Evolutionary conservation across 2,329 filamentous ascomycete genomes (phyloP).

Genomic region (Penicillium sp.): DNA sequence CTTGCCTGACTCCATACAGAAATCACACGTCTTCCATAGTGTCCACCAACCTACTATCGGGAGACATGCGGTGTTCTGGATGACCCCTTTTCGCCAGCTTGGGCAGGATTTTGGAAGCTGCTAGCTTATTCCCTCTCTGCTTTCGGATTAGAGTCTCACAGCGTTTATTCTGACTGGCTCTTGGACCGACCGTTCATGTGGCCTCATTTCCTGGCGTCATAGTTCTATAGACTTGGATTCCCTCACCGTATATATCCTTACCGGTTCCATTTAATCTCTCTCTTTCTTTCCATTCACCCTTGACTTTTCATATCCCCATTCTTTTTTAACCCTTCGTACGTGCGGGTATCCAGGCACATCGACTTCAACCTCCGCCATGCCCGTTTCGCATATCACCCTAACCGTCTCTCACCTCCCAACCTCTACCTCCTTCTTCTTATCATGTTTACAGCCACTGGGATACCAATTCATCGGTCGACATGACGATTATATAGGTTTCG

Average conservation of each 20-base stretch:
- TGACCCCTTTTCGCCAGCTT: constrained; percentile 3
- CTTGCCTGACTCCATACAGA: constrained; percentile 5
- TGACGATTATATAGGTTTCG: constrained; percentile 54
- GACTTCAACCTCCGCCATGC: constrained; percentile 39
- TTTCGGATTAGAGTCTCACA: constrained; percentile 7
- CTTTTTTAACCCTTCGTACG: constrained; percentile 1
- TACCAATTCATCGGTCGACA: constrained; percentile 60
- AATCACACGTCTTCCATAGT: constrained; percentile 2
- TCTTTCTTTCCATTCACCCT: neutral
- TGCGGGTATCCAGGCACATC: constrained; percentile 1
- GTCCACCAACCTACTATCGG: constrained; percentile 4
- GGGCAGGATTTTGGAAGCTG: constrained; percentile 13
- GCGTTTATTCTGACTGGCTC: constrained; percentile 11
- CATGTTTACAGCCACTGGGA: constrained; percentile 67
- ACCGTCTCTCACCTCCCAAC: constrained; percentile 69
- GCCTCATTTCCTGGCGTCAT: constrained; percentile 14
- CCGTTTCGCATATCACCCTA: constrained; percentile 54
- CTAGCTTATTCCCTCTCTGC: constrained; percentile 2
- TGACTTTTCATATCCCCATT: constrained; percentile 1
- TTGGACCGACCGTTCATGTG: constrained; percentile 4
- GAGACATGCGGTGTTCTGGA: constrained; percentile 4
- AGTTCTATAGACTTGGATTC: constrained; percentile 14
- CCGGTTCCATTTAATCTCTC: constrained; percentile 5
- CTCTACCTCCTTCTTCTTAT: constrained; percentile 74
- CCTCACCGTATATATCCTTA: constrained; percentile 19